Base-by-base conservation (phyloP, 768 basidiomycete species). In the Pleurotus eryngii region DNA sequence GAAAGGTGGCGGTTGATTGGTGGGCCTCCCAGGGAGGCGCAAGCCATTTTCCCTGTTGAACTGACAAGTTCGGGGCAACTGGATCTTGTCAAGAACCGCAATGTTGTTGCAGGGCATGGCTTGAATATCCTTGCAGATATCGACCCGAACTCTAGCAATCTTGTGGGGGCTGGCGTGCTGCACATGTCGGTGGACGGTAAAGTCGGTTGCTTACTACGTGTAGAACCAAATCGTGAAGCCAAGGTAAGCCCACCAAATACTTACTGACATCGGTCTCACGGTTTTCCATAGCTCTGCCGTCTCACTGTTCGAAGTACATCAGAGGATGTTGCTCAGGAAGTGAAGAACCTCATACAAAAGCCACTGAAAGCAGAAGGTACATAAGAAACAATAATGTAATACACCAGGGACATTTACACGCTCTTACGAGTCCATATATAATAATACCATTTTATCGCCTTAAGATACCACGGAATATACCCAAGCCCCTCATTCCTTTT, bases 1-100 rank as follows among this genome's bases (percentile, higher is more conserved):
- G 95, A 98, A 70, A 79, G 97, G 51, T 99, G 97, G 97, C 95
- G 94, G 71, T 74, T 97, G 63, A 98, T 98, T 51, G 97, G 97
- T 5, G 97, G 97, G 1, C 79, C 93, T 11, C 97, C 97, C 26
- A 83, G 95, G 49, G 97, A 99, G 74, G 84, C 90, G 24, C 97
- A 99, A 69, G 70, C 73, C 47, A 80, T 99, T 55, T 97, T 97
- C 72, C 87, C 93, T 0, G 86, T 98, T 58, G 68, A 74, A 30
- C 74, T 97, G 20, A 84, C 82, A 45, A 74, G 74, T 14, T 68
- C 75, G 7, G 92, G 91, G 8, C 84, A 90, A 58, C 76, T 98
- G 43, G 91, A 98, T 67, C 64, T 88, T 8, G 77, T 76, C 11
- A 88, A 82, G 67, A 80, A 97, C 65, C 80, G 81, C 40, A 84